These are phyloP conservation scores for Viola odorata DNA, from an alignment of 345 rosid genomes.

Conservation along the genomic window DNA sequence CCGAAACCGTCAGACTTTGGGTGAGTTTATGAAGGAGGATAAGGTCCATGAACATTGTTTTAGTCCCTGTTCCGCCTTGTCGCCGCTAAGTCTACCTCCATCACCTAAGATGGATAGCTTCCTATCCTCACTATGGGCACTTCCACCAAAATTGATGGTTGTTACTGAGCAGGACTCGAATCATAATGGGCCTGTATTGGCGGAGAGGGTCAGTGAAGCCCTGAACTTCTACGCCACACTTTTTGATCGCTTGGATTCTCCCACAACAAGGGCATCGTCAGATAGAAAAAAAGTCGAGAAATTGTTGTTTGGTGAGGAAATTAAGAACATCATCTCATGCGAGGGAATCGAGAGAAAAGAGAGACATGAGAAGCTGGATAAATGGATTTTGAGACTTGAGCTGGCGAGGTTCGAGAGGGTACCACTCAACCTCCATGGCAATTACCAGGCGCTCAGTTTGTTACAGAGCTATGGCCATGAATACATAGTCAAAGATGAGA, in stretches of 20 bases:
- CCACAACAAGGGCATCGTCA: constrained; percentile 30
- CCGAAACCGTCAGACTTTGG: constrained; percentile 36
- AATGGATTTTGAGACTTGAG: constrained; percentile 59
- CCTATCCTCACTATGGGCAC: constrained; percentile 42
- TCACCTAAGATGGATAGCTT: constrained; percentile 48
- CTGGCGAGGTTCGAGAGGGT: constrained; percentile 52
- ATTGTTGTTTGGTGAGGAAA: constrained; percentile 68
- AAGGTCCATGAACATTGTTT: constrained; percentile 20
- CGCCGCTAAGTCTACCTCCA: constrained; percentile 36
- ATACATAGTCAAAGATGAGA: constrained; percentile 57
- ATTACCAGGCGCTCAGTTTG: constrained; percentile 48
- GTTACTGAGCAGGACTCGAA: constrained; percentile 65
- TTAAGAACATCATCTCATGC: constrained; percentile 61
- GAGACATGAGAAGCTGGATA: constrained; percentile 71
- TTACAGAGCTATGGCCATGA: constrained; percentile 52
- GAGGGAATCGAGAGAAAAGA: constrained; percentile 59
- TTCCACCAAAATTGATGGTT: constrained; percentile 63
- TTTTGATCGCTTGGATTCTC: constrained; percentile 62
- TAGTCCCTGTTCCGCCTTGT: constrained; percentile 44
- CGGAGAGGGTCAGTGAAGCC: constrained; percentile 56
- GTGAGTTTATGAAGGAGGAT: constrained; percentile 69
- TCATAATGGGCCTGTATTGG: constrained; percentile 43
- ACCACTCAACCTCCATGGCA: constrained; percentile 55
- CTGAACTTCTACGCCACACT: constrained; percentile 54
- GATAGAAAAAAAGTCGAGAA: constrained; percentile 67